Conservation (phyloP, 352 stramenopile species). For the Hyaloperonospora arabidopsidis region DNA sequence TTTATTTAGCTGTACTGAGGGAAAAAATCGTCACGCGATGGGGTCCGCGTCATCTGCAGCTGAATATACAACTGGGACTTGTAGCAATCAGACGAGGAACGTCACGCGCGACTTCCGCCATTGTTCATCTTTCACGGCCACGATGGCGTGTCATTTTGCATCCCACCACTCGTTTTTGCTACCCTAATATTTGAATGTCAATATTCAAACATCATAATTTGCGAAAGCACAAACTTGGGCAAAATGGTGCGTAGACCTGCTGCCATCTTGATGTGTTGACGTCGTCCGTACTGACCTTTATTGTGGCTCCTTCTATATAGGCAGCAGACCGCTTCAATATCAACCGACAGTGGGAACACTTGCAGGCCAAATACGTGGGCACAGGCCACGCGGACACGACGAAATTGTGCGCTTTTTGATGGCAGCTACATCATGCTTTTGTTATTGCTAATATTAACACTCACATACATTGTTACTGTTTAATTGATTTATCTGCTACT, state of each 20-base stretch:
- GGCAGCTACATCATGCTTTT: neutral
- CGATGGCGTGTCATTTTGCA: conserved; percentile 10
- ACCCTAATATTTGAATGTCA: neutral
- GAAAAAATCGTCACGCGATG: too few species aligned
- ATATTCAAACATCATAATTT: too few species aligned
- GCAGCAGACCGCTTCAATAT: conserved; percentile 87
- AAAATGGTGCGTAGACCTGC: conserved; percentile 22
- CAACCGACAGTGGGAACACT: conserved; percentile 90
- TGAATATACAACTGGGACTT: neutral
- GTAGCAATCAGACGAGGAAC: conserved; percentile 17
- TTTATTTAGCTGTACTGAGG: too few species aligned
- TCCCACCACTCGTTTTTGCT: neutral
- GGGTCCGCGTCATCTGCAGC: neutral
- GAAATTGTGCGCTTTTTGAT: conserved; percentile 87
- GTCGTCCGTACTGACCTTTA: conserved; percentile 2
- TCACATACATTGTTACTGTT: neutral
- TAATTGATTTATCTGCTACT: neutral
- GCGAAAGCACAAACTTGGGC: neutral
- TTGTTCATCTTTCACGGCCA: conserved; percentile 9
- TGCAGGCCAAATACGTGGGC: conserved; percentile 92
- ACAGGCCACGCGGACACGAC: conserved; percentile 94
- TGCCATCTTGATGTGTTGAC: neutral
- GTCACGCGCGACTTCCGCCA: conserved; percentile 5
- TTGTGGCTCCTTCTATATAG: conserved; percentile 21
- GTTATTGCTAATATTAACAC: neutral